phyloP scores from a whole-genome alignment of 768 basidiomycete species.

The Chalciporus chontae region DNA sequence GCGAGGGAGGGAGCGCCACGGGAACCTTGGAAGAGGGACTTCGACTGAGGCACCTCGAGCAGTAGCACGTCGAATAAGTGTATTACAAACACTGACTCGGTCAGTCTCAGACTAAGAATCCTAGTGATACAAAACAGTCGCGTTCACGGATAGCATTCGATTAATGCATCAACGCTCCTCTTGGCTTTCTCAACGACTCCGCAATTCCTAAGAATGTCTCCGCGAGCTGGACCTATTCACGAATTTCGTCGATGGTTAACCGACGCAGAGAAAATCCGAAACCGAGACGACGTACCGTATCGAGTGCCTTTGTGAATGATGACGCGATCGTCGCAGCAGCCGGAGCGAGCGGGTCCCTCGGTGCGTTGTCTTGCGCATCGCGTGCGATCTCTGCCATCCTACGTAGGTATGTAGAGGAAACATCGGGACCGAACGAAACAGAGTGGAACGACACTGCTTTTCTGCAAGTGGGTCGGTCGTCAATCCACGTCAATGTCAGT shows the following conservation, averaged over 20 bases:
- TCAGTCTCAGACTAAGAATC: no score
- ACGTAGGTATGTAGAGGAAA: constrained; percentile 28
- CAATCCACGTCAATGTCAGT: background rate
- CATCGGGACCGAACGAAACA: constrained; percentile 48
- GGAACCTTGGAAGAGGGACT: no score
- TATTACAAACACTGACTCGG: no score
- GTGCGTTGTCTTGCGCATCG: constrained; percentile 43
- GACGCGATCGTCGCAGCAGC: constrained; percentile 35
- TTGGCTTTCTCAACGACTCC: constrained; percentile 53
- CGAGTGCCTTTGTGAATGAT: constrained; percentile 47
- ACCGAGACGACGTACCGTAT: constrained; percentile 38
- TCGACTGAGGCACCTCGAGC: no score
- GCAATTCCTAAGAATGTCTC: constrained; percentile 58
- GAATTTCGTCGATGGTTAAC: no score
- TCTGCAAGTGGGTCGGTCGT: constrained; percentile 25
- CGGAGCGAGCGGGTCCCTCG: constrained; percentile 37
- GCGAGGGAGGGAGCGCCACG: no score
- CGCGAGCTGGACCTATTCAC: constrained; percentile 46
- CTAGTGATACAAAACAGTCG: no score
- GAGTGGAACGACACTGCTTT: constrained; percentile 57
- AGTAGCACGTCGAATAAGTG: no score
- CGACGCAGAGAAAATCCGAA: background rate
- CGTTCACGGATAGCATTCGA: background rate
- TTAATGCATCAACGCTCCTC: constrained; percentile 44
- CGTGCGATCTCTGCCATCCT: constrained; percentile 53